phyloP scores from a whole-genome alignment of 495 filamentous ascomycete species.

The Penicillium silybi region DNA sequence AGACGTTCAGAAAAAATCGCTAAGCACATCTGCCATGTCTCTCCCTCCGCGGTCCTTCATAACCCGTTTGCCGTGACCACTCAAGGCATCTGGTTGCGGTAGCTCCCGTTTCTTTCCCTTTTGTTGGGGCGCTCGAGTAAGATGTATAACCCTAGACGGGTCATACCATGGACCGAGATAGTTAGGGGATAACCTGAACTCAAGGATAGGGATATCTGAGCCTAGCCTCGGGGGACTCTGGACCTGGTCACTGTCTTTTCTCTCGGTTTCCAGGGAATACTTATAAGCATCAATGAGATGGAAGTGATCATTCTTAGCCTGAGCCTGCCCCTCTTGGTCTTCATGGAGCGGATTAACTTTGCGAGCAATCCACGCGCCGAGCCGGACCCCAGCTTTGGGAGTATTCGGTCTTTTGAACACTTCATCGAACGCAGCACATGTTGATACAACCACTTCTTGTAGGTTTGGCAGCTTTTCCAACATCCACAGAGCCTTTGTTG shows the following conservation, averaged over 20 bases:
- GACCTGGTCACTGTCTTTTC: not conserved
- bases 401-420: not conserved
- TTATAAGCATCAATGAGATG: too few relatives aligned
- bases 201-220: not conserved
- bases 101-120: not conserved
- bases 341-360: not conserved
- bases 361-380: not conserved
- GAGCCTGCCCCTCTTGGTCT: not conserved
- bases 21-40: not conserved
- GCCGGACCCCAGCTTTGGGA: not conserved
- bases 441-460: slow-evolving; percentile 21
- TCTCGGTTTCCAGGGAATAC: not conserved
- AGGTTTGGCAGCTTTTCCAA: slow-evolving; percentile 29
- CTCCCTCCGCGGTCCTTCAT: not conserved
- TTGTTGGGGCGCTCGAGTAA: not conserved
- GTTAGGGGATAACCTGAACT: not conserved
- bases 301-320: not conserved
- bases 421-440: slow-evolving; percentile 16
- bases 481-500: slow-evolving; percentile 18
- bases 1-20: not conserved
- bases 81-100: not conserved
- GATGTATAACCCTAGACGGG: not conserved
- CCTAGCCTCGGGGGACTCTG: not conserved
- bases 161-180: not conserved
- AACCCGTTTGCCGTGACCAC: not conserved